Percentiles rank a stretch among this genome's conserved stretches.
Evolutionary conservation across 768 basidiomycete species (phyloP).

Genomic region (Tulasnella sp.): DNA sequence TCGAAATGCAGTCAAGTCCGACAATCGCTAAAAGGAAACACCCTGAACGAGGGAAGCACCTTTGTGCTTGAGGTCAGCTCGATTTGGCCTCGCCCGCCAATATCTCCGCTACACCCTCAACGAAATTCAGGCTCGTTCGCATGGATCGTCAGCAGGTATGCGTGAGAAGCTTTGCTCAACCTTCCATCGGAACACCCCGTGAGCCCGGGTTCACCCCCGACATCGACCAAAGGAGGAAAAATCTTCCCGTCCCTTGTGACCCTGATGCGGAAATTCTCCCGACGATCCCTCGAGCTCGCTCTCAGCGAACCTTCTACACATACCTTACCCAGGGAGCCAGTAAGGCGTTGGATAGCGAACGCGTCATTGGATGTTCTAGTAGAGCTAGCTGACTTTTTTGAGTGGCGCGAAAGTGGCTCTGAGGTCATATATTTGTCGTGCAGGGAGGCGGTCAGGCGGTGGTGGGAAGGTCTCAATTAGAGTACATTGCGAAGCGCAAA

Average conservation of each 20-base stretch:
- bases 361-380: background rate
- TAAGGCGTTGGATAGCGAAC: background rate
- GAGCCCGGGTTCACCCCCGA: background rate
- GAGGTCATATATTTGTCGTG: background rate
- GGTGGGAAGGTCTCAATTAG: too few relatives aligned
- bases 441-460: background rate
- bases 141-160: background rate
- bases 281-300: background rate
- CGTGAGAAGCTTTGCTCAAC: background rate
- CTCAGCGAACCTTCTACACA: background rate
- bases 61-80: background rate
- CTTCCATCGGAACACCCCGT: background rate
- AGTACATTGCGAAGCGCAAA: too few relatives aligned
- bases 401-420: background rate
- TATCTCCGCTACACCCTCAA: background rate
- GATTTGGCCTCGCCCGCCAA: background rate
- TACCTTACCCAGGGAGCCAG: too few relatives aligned
- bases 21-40: background rate
- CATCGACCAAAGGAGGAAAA: background rate
- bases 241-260: background rate
- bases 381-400: background rate
- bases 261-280: background rate
- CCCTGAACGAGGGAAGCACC: background rate
- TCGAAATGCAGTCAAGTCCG: background rate
- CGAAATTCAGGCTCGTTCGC: background rate